Evolutionary conservation across 2,329 filamentous ascomycete species (phyloP), one percentile per base, ranked within the genome.

Genomic region (Ophiostoma perfectum): DNA sequence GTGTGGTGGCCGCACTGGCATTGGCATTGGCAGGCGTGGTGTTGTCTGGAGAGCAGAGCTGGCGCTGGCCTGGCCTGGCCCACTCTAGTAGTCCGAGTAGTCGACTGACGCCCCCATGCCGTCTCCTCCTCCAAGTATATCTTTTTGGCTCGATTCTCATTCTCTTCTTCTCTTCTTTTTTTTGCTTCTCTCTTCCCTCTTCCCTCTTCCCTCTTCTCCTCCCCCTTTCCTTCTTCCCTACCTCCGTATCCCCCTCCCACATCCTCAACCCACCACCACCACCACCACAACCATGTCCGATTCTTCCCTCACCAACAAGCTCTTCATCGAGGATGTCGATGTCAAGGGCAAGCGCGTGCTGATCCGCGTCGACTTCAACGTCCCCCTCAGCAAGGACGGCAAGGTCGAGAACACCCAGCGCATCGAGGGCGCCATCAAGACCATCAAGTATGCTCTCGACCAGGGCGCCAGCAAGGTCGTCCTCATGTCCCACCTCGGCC

Each of bases 291-390:
- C 14, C 69, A 88, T 76, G 71, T 99, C 99, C 95, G 63, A 64
- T 18, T 64, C 63, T 27, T 98, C 95, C 88, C 92, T 99, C 79
- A 91, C 93, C 76, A 97, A 89, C 88, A 99, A 99, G 87, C 91
- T 99, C 76, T 91, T 93, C 75, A 97, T 99, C 81, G 91, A 88
- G 74, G 94, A 99, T 78, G 89, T 96, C 77, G 93, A 99, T 82
- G 86, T 99, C 81, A 96, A 97, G 88, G 94, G 86, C 87, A 99
- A 99, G 89, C 89, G 93, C 76, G 95, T 98, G 81, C 86, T 99
- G 76, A 97, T 99, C 80, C 91, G 95, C 78, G 95, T 99, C 80
- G 95, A 99, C 87, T 99, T 99, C 89, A 99, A 99, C 82, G 96
- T 99, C 69, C 95, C 95, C 73, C 92, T 99, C 77, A 93, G 99